Base-by-base conservation (phyloP, 331 rosid species). In the Saraca asoca region DNA sequence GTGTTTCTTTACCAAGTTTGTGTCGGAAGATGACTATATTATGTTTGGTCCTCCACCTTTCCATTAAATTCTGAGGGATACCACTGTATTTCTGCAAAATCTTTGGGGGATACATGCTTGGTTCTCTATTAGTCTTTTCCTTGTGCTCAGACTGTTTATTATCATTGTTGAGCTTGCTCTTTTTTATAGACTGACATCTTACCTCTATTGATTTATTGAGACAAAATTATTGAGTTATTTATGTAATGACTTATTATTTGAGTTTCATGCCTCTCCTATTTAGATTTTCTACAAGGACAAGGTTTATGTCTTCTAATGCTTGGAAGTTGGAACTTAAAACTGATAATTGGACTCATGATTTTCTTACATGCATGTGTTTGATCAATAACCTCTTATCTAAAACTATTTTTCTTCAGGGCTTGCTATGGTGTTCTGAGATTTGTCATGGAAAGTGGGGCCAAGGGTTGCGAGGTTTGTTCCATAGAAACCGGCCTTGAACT, bases 381-480 rank as follows among this genome's bases (percentile, higher is more conserved):
- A 3, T 6, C 29, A 3, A 20, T 13, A 41, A 49, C 17, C 12
- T 59, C 10, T 0, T 16, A 17, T 2, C 9, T 12, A 7, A 5
- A 38, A 7, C 13, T 34, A 6, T 58, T 5, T 16, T 70, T 8
- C 42, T 24, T 18, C 76, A 91, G 98, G 82, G 98, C 98, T 5
- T 91, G 98, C 82, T 91, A 91, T 37, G 98, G 98, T 85, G 98
- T 91, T 41, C 43, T 91, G 75, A 87, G 98, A 60, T 91, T 91
- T 17, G 86, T 91, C 16, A 91, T 91, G 96, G 98, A 91, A 77
- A 91, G 88, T 45, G 96, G 98, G 9, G 98, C 98, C 11, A 91
- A 91, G 87, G 98, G 98, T 37, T 91, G 98, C 0, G 98, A 91
- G 98, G 98, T 91, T 31, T 31, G 82, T 65, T 35, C 37, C 12